Base-by-base conservation (phyloP, 768 basidiomycete genomes). In the Tephrocybe sp. region DNA sequence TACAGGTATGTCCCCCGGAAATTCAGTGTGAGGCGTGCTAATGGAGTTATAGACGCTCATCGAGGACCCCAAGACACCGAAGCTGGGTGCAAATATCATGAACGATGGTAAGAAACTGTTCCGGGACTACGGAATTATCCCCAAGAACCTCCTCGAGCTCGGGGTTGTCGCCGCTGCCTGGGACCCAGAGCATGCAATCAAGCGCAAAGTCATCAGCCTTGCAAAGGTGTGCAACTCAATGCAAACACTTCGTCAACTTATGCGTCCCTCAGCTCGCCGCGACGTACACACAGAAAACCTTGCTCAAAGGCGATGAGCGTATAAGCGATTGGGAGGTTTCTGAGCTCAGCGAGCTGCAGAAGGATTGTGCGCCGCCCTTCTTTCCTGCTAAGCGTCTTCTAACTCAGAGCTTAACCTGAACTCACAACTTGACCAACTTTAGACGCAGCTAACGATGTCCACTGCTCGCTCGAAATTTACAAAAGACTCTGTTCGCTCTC, bases 371-470 rank as follows among this genome's bases (percentile, higher is more conserved):
- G 39, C 45, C 2, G 18, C 17, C 28, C 26, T 37, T 40, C 7
- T 10, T 40, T 9, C 21, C 23, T 39, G 34, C n/a, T n/a, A n/a
- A n/a, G n/a, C n/a, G n/a, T n/a, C n/a, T n/a, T n/a, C n/a, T n/a
- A n/a, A n/a, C n/a, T n/a, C n/a, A n/a, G n/a, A n/a, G n/a, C n/a
- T n/a, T n/a, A n/a, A n/a, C n/a, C 25, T 21, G 14, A 12, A 28
- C 18, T n/a, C 5, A 48, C 21, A 3, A 0, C 7, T 26, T 26
- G 14, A 10, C 7, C n/a, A 30, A 30, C 33, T n/a, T 4, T 30
- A 73, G 73, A 74, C 56, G 70, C 72, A 4, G 71, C 71, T 7
- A 70, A 71, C 48, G 73, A 74, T 51, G 70, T 64, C 12, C 71
- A 73, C 51, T 65, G 63, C 25, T 58, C 65, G 1, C 33, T 71